Evolutionary conservation across 306 rosid genomes (phyloP), one percentile per base, ranked within the genome.

Genomic region (Crotalaria pallida): DNA sequence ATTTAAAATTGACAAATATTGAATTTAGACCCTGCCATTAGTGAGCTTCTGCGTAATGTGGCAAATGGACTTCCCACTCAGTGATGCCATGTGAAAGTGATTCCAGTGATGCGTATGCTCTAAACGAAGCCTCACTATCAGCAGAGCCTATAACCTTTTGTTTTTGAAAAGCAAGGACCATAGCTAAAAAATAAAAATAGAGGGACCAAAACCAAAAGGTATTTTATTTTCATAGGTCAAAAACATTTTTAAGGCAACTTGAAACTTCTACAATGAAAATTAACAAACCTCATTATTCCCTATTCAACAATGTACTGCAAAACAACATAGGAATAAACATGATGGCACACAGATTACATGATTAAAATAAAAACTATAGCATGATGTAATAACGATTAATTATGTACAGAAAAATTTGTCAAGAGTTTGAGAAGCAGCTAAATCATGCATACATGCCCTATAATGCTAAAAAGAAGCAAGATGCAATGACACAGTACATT

Each of bases 391-490:
- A 60, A 55, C 23, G 27, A 49, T 72, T 15, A 59, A 15, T 18
- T 22, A 70, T 5, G 18, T 19, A 19, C 1, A 29, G 41, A 60
- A 50, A 49, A 21, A 0, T 18, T 15, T n/a, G 44, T 36, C 44
- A 22, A 21, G 2, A 23, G 10, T 56, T 16, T 26, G 43, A 0
- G 6, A 68, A 75, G 52, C 19, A 49, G 23, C 23, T 1, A 15
- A 24, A 38, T 47, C 47, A 22, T 34, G 44, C 62, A 38, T 23
- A 17, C 65, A 49, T 49, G 43, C 21, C 1, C 13, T 26, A 51
- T 73, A n/a, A 64, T 38, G 55, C 31, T 58, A 51, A 67, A 59
- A 58, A 40, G 60, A 58, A 1, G 69, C n/a, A 51, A 22, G 44
- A 51, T 40, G 19, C 48, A 51, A 40, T 34, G 31, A 21, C 27